phyloP scores from a whole-genome alignment of 2,329 filamentous ascomycete species.

The Fusarium guadeloupense region DNA sequence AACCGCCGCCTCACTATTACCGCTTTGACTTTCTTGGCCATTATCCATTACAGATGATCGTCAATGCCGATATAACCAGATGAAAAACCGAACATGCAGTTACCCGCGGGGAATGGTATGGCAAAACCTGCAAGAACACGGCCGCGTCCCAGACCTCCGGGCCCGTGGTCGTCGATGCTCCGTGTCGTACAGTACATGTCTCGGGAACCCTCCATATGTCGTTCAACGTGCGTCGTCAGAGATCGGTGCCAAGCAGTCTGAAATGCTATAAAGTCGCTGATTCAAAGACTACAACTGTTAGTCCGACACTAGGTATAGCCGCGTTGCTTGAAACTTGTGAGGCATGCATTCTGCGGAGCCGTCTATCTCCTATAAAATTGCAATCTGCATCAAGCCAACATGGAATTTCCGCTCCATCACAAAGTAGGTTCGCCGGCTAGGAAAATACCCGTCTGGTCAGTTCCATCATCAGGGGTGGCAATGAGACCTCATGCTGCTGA shows the following conservation, averaged over 20 bases:
- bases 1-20: constrained; percentile 8
- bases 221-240: constrained; percentile 23
- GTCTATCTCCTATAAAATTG: neutral
- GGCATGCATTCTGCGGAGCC: constrained; percentile 8
- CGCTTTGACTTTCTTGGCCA: constrained; percentile 9
- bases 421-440: constrained; percentile 8
- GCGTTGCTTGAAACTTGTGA: neutral
- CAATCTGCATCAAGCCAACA: constrained; percentile 2
- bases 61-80: constrained; percentile 12
- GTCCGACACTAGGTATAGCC: neutral
- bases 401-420: constrained; percentile 4
- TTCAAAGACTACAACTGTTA: neutral
- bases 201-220: constrained; percentile 28
- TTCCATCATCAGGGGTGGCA: constrained; percentile 2
- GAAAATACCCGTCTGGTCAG: constrained; percentile 33
- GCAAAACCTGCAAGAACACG: constrained; percentile 37
- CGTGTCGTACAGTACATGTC: constrained; percentile 34
- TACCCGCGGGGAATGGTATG: constrained; percentile 10
- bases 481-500: constrained; percentile 4
- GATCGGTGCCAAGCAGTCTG: constrained; percentile 7
- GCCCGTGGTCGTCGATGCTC: constrained; percentile 23
- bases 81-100: constrained; percentile 29
- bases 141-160: constrained; percentile 40
- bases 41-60: constrained; percentile 14
- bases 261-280: constrained; percentile 7